A percentile compares a stretch with the other conserved stretches of the same genome.
These are phyloP conservation scores for Omphalotus guepiniiformis DNA, from an alignment of 768 basidiomycete genomes.

Conservation along the genomic window DNA sequence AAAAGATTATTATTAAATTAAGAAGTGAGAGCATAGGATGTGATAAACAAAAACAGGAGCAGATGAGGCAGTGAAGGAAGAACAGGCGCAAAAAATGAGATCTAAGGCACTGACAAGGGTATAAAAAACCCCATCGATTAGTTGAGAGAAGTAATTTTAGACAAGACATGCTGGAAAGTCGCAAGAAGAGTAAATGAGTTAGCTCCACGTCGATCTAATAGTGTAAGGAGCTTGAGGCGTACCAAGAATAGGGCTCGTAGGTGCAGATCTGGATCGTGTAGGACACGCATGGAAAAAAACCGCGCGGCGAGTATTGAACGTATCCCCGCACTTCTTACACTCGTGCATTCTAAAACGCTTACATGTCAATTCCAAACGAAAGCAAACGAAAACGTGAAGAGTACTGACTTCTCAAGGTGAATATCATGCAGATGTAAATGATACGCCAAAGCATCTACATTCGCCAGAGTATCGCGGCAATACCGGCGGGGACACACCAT, in stretches of 20 bases:
- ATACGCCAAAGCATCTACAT: slow-evolving; percentile 27
- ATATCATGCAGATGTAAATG: slow-evolving; percentile 35
- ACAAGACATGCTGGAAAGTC: slow-evolving; percentile 16
- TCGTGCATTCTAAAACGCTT: not conserved
- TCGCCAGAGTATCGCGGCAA: slow-evolving; percentile 30
- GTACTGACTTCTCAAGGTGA: too few species aligned
- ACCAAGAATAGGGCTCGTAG: slow-evolving; percentile 28
- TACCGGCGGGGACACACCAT: slow-evolving; percentile 42
- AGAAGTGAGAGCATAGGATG: not conserved
- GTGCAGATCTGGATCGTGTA: slow-evolving; percentile 8
- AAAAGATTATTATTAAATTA: not conserved
- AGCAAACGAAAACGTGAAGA: too few species aligned
- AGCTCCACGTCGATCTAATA: not conserved
- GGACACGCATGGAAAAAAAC: slow-evolving; percentile 9
- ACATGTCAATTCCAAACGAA: not conserved
- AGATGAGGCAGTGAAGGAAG: not conserved
- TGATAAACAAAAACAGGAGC: not conserved
- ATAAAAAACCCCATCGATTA: not conserved
- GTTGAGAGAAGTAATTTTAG: slow-evolving; percentile 14
- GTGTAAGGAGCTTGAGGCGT: slow-evolving; percentile 13
- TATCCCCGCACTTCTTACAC: not conserved
- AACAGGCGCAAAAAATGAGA: not conserved
- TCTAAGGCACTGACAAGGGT: not conserved
- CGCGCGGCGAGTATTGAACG: slow-evolving; percentile 1
- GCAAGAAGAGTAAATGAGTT: slow-evolving; percentile 2